Evolutionary conservation across 1,284 basidiomycete species (phyloP).

Genomic region (Pseudomicrostroma phylloplanum): DNA sequence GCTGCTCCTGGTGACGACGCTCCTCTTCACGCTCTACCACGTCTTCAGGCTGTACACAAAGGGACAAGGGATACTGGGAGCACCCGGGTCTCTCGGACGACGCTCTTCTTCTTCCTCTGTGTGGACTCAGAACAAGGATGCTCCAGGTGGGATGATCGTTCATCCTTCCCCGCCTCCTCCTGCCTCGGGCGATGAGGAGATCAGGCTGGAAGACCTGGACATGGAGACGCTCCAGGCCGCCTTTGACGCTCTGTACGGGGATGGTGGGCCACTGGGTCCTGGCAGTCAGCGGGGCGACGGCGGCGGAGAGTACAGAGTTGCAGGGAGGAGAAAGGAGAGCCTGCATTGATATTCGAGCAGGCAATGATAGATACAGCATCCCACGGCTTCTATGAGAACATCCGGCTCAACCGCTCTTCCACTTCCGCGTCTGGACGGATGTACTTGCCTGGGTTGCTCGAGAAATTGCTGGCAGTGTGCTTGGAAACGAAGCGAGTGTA

Average conservation of each 20-base stretch:
- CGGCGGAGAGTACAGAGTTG: neutral
- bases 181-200: neutral
- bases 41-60: slow-evolving; percentile 1
- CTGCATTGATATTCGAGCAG: neutral
- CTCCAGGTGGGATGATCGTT: neutral
- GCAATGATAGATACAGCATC: neutral
- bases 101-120: neutral
- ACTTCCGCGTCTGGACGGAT: slow-evolving; percentile 2
- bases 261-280: neutral
- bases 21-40: neutral
- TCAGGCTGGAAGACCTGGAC: slow-evolving; percentile 6
- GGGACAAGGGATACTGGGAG: neutral
- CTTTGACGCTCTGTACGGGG: slow-evolving; percentile 3
- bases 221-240: slow-evolving; percentile 3
- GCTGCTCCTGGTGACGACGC: neutral
- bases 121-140: neutral
- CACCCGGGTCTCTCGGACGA: neutral
- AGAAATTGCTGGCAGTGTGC: slow-evolving; percentile 31
- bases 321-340: neutral
- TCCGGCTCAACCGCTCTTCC: neutral
- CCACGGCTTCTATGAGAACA: neutral
- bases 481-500: slow-evolving; percentile 34
- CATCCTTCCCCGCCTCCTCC: neutral
- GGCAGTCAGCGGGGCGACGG: neutral
- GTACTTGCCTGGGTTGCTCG: slow-evolving; percentile 4